Evolutionary conservation across 2,329 filamentous ascomycete species (phyloP).

Genomic region (Colletotrichum eleusines): DNA sequence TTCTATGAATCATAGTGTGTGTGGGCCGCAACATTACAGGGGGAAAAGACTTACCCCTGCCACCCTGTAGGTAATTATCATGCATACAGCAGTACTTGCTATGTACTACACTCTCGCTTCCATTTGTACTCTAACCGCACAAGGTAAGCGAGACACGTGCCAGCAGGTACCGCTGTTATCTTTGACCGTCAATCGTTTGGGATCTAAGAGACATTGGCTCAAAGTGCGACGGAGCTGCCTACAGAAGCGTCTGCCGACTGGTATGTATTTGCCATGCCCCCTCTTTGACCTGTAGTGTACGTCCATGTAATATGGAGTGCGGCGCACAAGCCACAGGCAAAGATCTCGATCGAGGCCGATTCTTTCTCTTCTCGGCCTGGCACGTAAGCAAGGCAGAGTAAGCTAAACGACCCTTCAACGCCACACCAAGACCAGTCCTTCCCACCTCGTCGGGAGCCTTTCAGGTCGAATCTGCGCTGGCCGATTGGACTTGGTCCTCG

Average conservation of each 20-base stretch:
- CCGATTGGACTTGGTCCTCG: neutral
- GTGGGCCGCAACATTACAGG: too few species aligned
- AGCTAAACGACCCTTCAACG: slow-evolving; percentile 26
- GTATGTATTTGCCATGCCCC: too few species aligned
- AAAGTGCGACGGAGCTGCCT: too few species aligned
- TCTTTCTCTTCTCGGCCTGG: slow-evolving; percentile 33
- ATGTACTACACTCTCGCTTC: neutral
- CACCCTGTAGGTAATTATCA: too few species aligned
- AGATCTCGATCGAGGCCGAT: slow-evolving; percentile 39
- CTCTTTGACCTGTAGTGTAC: neutral
- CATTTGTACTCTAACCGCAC: slow-evolving; percentile 1
- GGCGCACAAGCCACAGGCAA: too few species aligned
- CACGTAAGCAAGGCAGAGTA: slow-evolving; percentile 24
- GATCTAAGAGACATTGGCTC: neutral
- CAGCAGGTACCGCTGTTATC: neutral
- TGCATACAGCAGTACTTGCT: too few species aligned
- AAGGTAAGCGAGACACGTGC: slow-evolving; percentile 21
- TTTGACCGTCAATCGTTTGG: neutral
- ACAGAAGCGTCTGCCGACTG: too few species aligned
- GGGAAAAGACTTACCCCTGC: too few species aligned
- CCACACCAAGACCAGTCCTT: slow-evolving; percentile 24
- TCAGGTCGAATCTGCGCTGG: slow-evolving; percentile 15
- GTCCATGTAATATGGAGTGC: too few species aligned
- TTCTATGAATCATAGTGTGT: too few species aligned
- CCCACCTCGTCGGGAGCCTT: slow-evolving; percentile 24